Evolutionary conservation across 2,329 filamentous ascomycete genomes (phyloP).

Genomic region (Malbranchea zuffiana): DNA sequence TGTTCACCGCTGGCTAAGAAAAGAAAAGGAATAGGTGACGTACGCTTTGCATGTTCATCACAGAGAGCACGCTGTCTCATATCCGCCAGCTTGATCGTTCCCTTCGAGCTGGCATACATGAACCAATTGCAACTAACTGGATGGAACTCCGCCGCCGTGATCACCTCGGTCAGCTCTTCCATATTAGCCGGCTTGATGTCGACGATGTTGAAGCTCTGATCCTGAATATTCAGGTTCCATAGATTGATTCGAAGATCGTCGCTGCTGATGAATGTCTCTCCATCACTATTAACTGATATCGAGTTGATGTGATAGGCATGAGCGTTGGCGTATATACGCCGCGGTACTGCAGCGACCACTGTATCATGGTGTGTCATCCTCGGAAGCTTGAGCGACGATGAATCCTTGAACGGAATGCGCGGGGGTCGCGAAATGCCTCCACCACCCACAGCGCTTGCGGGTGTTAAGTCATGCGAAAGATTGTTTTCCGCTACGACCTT

Average conservation of each 20-base stretch:
- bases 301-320: constrained; percentile 99
- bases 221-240: constrained; percentile 98
- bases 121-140: constrained; percentile 98
- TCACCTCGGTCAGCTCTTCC: constrained; percentile 98
- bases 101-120: constrained; percentile 99
- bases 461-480: constrained; percentile 84
- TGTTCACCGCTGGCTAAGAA: neutral
- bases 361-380: constrained; percentile 97
- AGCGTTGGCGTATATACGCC: constrained; percentile 93
- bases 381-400: constrained; percentile 80
- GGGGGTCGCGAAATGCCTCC: constrained; percentile 66
- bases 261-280: constrained; percentile 97
- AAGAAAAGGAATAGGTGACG: constrained; percentile 25
- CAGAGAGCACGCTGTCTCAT: constrained; percentile 96
- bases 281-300: constrained; percentile 99
- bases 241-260: constrained; percentile 96
- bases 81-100: constrained; percentile 95
- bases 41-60: constrained; percentile 91
- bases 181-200: constrained; percentile 99
- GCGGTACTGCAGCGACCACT: constrained; percentile 88
- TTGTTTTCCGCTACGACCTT: constrained; percentile 99
- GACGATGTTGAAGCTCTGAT: constrained; percentile 99
- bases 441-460: constrained; percentile 57
- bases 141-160: constrained; percentile 96
- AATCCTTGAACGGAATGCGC: constrained; percentile 64